Base-by-base conservation (phyloP, 208 protist species). In the Crithidia brevicula region DNA sequence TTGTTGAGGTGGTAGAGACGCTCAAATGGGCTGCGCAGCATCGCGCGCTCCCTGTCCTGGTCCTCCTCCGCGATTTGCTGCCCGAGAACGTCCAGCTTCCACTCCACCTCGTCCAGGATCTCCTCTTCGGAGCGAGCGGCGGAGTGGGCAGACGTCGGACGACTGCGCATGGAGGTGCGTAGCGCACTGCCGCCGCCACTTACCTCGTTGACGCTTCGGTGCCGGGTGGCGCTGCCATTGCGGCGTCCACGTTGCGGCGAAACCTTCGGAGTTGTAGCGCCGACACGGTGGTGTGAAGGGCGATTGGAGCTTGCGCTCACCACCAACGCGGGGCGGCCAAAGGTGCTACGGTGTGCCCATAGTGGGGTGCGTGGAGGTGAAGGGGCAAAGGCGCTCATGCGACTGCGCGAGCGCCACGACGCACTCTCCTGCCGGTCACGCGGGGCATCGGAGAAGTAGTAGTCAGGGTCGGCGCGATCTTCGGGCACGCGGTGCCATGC, bases 1-100 rank as follows among this genome's bases (percentile, higher is more conserved):
- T 95, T 95, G 76, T 92, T 95, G 56, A 91, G 79, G 71, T 92
- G 85, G 74, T 95, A 95, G 30, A 95, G 69, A 1, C 90, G 82
- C 67, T 86, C 74, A 59, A 82, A 92, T 0, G 85, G 79, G 43
- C 77, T 82, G 23, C 77, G 38, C 54, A 63, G 23, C 85, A 88
- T 88, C n/a, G 67, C 67, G 0, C 45, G 50, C 73, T 91, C 79
- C 3, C 73, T 56, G 4, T 53, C 30, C 5, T 61, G 36, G 28
- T 88, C 81, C 33, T 77, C 38, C 13, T 72, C 53, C 7, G 51
- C 65, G 22, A 88, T 85, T 28, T 84, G 66, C 43, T 81, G 61
- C 22, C 68, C 67, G 0, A 88, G 72, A n/a, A 68, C 38, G 3
- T 67, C 72, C 53, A 86, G 63, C 57, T 82, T 85, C 54, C 46